phyloP scores from a whole-genome alignment of 345 rosid genomes.

The Barbarea vulgaris region DNA sequence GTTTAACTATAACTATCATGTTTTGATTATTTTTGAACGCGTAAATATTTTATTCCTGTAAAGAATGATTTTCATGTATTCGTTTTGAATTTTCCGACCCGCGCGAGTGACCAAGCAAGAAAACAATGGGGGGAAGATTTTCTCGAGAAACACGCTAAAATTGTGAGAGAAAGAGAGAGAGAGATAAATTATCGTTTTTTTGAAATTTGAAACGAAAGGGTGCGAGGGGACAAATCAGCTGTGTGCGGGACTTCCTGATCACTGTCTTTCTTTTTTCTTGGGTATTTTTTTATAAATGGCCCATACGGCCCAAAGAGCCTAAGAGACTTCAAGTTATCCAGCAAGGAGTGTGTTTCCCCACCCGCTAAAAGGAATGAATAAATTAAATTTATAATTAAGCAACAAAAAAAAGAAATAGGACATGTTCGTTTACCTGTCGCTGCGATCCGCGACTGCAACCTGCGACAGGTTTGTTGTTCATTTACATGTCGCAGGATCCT shows the following conservation, averaged over 20 bases:
- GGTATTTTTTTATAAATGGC: background rate
- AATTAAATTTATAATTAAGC: background rate
- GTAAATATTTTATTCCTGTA: too few relatives aligned
- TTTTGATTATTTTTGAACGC: too few relatives aligned
- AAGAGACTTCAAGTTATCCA: background rate
- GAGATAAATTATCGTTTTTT: slow-evolving; percentile 9
- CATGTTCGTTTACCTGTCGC: too few relatives aligned
- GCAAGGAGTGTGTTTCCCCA: background rate
- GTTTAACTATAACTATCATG: too few relatives aligned
- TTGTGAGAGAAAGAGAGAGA: slow-evolving; percentile 3
- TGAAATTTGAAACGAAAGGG: slow-evolving; percentile 32
- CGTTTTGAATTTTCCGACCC: too few relatives aligned
- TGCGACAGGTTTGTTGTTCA: too few relatives aligned
- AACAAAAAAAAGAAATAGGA: too few relatives aligned
- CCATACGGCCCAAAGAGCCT: slow-evolving; percentile 7
- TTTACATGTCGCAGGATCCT: too few relatives aligned
- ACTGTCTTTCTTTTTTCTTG: background rate
- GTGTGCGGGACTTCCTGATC: slow-evolving; percentile 10
- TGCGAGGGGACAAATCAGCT: slow-evolving; percentile 30
- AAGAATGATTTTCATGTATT: too few relatives aligned
- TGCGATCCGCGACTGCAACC: too few relatives aligned
- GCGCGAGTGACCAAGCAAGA: too few relatives aligned
- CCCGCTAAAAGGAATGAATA: background rate
- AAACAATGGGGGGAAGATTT: slow-evolving; percentile 24
- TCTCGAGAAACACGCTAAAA: slow-evolving; percentile 35